These are phyloP conservation scores for Lenwebbia sp. DNA, from an alignment of 345 rosid species.

Conservation along the genomic window DNA sequence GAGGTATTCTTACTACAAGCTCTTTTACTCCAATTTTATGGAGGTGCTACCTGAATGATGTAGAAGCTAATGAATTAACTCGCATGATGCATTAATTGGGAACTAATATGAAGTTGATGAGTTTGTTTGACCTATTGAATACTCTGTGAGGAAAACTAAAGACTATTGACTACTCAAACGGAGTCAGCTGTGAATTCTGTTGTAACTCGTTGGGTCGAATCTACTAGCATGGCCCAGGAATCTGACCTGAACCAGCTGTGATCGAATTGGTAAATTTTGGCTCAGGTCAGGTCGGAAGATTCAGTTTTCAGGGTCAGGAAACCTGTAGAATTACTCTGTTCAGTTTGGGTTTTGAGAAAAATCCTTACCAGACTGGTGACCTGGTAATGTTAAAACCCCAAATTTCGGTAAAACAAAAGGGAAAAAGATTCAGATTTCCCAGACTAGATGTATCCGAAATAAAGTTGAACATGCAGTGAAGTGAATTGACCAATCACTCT, in stretches of 20 bases:
- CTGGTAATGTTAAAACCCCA: not conserved
- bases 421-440: not conserved
- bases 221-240: not conserved
- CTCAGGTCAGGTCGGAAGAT: too few relatives aligned
- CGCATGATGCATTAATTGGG: not conserved
- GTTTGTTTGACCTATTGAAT: not conserved
- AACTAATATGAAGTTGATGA: not conserved
- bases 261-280: not conserved
- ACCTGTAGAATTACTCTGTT: not conserved
- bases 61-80: not conserved
- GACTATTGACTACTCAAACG: not conserved
- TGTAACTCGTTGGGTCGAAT: not conserved
- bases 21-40: not conserved
- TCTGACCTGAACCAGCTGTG: not conserved
- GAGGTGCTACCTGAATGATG: not conserved
- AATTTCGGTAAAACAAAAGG: not conserved
- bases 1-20: not conserved
- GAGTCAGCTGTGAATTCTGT: not conserved
- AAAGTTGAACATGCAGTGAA: not conserved
- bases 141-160: not conserved
- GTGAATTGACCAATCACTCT: not conserved
- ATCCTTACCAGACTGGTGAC: not conserved
- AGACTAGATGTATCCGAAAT: not conserved
- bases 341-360: not conserved
- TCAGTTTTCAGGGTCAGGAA: not conserved